Evolutionary conservation across 2,329 filamentous ascomycete genomes (phyloP).

Genomic region (Mollisiaceae sp.): DNA sequence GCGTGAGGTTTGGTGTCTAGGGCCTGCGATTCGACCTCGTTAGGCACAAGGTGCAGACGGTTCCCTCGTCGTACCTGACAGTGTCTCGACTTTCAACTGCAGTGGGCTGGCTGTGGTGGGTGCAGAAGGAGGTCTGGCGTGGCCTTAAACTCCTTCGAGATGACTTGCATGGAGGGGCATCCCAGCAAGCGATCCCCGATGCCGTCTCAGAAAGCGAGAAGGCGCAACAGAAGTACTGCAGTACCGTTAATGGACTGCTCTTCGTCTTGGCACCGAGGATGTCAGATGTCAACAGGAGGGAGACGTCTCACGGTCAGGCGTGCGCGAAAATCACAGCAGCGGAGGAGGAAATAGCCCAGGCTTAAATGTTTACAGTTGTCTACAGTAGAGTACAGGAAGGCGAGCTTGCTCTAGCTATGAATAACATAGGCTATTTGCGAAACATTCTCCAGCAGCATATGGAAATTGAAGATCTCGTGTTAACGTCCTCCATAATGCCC

Average conservation of each 20-base stretch:
- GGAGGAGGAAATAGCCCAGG: not conserved
- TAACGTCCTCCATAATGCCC: constrained; percentile 19
- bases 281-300: not conserved
- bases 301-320: not conserved
- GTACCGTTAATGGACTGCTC: not conserved
- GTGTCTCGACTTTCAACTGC: not conserved
- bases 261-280: not conserved
- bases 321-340: not conserved
- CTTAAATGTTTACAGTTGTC: not conserved
- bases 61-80: no score
- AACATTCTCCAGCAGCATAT: not conserved
- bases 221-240: no score
- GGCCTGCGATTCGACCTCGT: no score
- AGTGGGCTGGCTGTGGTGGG: not conserved
- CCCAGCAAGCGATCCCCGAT: not conserved
- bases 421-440: not conserved
- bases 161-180: constrained; percentile 5
- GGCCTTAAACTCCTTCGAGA: not conserved
- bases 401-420: not conserved
- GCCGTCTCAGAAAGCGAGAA: not conserved
- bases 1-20: no score
- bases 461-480: not conserved
- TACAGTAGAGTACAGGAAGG: constrained; percentile 5
- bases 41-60: not conserved
- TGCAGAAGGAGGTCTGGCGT: not conserved